Conservation (phyloP, 768 basidiomycete genomes). For the Phylloporus sp. region DNA sequence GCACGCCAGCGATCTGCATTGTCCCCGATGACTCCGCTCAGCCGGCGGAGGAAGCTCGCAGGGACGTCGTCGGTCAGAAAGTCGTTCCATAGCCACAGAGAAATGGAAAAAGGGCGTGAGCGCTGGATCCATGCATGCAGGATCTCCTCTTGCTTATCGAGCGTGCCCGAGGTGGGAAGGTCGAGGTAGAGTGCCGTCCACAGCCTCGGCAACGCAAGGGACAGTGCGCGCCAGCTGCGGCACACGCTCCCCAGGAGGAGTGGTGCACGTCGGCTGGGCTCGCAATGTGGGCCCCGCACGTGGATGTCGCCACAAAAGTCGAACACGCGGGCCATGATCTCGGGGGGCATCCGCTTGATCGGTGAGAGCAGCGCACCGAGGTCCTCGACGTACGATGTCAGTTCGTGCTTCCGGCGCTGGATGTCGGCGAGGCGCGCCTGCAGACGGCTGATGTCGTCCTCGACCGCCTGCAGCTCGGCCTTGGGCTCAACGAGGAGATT, state of each 20-base stretch:
- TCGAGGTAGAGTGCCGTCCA: conserved; percentile 33
- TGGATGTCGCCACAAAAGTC: conserved; percentile 30
- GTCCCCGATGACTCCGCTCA: conserved; percentile 16
- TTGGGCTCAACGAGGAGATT: conserved; percentile 22
- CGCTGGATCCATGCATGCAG: conserved; percentile 26
- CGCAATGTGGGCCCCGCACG: conserved; percentile 27
- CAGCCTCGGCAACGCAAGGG: conserved; percentile 26
- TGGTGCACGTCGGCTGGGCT: conserved; percentile 28
- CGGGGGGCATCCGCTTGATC: conserved; percentile 31
- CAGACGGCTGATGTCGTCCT: conserved; percentile 24
- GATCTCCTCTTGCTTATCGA: conserved; percentile 24
- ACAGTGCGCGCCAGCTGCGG: conserved; percentile 27
- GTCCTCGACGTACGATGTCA: conserved; percentile 29
- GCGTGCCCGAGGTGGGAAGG: conserved; percentile 22
- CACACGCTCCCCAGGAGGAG: conserved; percentile 29
- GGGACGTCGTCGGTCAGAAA: conserved; percentile 32
- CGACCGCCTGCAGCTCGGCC: conserved; percentile 25
- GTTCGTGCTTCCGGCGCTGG: conserved; percentile 27
- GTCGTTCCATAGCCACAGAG: conserved; percentile 31
- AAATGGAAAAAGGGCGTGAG: conserved; percentile 22
- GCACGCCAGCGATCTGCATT: conserved; percentile 29
- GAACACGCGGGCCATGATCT: conserved; percentile 32
- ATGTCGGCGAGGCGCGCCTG: conserved; percentile 30
- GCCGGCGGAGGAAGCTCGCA: conserved; percentile 19
- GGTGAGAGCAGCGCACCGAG: conserved; percentile 32